These are phyloP conservation scores for Apiospora kogelbergensis DNA, from an alignment of 2,329 filamentous ascomycete species.

Conservation along the genomic window DNA sequence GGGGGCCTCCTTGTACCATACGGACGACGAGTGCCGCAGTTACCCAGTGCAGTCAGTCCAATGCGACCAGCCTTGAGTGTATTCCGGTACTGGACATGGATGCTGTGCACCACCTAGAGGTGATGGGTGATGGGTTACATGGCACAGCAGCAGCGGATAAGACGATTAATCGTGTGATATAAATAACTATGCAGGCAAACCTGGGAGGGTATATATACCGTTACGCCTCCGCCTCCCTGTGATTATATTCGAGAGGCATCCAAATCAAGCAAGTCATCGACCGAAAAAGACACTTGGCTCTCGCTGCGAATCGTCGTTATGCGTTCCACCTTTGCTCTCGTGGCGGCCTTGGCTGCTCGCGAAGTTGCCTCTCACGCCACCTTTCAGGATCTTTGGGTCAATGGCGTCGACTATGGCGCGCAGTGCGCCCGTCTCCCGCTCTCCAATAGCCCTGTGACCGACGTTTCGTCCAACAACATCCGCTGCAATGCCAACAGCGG, in stretches of 20 bases:
- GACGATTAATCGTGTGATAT: neutral
- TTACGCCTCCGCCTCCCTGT: neutral
- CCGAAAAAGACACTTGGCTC: neutral
- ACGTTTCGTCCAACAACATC: slow-evolving; percentile 38
- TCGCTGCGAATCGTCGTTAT: slow-evolving; percentile 27
- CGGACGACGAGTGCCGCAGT: neutral
- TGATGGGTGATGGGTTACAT: neutral
- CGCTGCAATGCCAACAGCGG: slow-evolving; percentile 39
- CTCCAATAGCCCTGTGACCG: slow-evolving; percentile 43
- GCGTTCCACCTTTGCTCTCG: slow-evolving; percentile 26
- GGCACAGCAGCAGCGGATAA: neutral
- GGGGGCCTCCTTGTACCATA: neutral
- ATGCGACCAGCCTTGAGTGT: neutral
- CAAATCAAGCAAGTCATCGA: neutral
- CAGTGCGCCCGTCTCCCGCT: slow-evolving; percentile 25
- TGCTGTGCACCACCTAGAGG: neutral
- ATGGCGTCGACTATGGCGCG: slow-evolving; percentile 36
- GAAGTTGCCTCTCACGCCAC: slow-evolving; percentile 46
- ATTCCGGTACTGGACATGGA: neutral
- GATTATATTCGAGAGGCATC: neutral
- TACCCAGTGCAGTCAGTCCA: neutral
- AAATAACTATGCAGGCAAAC: neutral
- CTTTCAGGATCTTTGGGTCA: slow-evolving; percentile 51
- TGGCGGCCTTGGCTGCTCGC: slow-evolving; percentile 33
- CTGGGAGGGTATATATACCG: neutral